phyloP scores from a whole-genome alignment of 495 filamentous ascomycete genomes.

The Aspergillus diversus region DNA sequence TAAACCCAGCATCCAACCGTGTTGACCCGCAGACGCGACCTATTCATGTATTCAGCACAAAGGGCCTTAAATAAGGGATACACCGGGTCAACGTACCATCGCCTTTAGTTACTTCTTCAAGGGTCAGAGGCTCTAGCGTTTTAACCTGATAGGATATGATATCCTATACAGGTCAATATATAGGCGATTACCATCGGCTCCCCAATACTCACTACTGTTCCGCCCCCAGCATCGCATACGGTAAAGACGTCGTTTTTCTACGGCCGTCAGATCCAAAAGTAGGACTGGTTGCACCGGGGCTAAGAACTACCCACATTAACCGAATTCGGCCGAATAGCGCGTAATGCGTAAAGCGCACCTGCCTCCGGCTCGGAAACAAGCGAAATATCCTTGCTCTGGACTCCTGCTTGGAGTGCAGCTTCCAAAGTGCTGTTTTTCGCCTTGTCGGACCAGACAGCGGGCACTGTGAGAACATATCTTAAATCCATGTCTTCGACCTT shows the following conservation, averaged over 20 bases:
- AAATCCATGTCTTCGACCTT: constrained; percentile 23
- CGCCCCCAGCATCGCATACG: constrained; percentile 62
- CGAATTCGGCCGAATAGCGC: constrained; percentile 33
- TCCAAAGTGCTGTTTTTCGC: constrained; percentile 51
- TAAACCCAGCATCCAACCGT: constrained; percentile 55
- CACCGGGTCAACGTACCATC: constrained; percentile 24
- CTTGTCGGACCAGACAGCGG: constrained; percentile 57
- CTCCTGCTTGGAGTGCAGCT: constrained; percentile 53
- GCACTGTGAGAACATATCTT: constrained; percentile 54
- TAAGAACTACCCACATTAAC: constrained; percentile 15
- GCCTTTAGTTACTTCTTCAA: constrained; percentile 29
- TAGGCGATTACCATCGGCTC: too few relatives aligned
- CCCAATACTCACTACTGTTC: constrained; percentile 57
- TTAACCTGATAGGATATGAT: constrained; percentile 43
- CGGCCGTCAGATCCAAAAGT: background rate
- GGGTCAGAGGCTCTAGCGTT: constrained; percentile 16
- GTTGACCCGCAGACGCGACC: constrained; percentile 61
- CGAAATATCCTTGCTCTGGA: constrained; percentile 40
- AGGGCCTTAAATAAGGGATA: background rate
- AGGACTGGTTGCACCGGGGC: background rate
- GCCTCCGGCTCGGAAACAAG: constrained; percentile 67
- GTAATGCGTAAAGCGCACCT: constrained; percentile 57
- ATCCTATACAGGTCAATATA: constrained; percentile 36
- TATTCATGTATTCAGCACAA: constrained; percentile 9
- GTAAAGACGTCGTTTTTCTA: constrained; percentile 51